Evolutionary conservation across 2,329 filamentous ascomycete species (phyloP).

Genomic region (Metarhizium sp.): DNA sequence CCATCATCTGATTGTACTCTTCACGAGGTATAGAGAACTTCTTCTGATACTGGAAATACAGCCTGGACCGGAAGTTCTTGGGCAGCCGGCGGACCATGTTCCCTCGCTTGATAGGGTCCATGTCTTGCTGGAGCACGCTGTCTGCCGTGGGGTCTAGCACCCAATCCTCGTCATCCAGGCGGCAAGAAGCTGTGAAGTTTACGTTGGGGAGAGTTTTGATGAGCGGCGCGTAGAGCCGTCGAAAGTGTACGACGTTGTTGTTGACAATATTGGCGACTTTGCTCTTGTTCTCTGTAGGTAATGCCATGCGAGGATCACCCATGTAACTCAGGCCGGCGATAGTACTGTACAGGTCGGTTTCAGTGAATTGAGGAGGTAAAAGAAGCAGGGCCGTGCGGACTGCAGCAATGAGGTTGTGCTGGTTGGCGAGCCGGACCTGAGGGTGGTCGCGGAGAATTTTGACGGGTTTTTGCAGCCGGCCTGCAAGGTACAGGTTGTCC

Average conservation of each 20-base stretch:
- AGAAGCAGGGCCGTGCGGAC: constrained; percentile 82
- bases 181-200: constrained; percentile 52
- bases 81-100: constrained; percentile 96
- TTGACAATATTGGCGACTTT: constrained; percentile 93
- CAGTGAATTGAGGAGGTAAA: constrained; percentile 74
- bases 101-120: constrained; percentile 80
- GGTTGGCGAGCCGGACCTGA: constrained; percentile 84
- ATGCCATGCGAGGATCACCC: constrained; percentile 89
- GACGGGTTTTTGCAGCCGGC: constrained; percentile 91
- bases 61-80: constrained; percentile 71
- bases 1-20: constrained; percentile 80
- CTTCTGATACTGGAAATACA: constrained; percentile 92
- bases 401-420: constrained; percentile 89
- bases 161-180: constrained; percentile 29
- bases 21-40: constrained; percentile 77
- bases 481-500: constrained; percentile 94
- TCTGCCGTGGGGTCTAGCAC: constrained; percentile 42
- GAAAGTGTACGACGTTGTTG: constrained; percentile 85
- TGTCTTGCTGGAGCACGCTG: constrained; percentile 70
- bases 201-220: constrained; percentile 88
- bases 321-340: constrained; percentile 91
- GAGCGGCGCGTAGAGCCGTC: constrained; percentile 80
- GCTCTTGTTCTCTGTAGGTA: constrained; percentile 80
- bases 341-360: constrained; percentile 78
- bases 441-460: constrained; percentile 96